A percentile compares a stretch with the other conserved stretches of the same genome.
Evolutionary conservation across 495 filamentous ascomycete species (phyloP).

Genomic region (Penicillium angulare): DNA sequence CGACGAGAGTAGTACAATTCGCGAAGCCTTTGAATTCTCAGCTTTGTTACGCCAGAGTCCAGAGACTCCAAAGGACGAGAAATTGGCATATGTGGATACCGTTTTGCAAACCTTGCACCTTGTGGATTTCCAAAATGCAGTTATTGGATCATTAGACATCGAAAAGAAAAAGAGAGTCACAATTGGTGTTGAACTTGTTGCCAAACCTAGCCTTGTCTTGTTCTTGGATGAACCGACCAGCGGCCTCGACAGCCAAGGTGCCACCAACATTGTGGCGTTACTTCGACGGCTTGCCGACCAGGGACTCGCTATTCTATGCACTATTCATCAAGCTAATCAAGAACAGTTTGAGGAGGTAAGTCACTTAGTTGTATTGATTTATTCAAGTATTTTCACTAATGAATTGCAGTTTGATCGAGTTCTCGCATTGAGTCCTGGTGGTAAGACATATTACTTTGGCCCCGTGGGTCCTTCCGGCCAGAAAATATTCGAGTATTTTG

Average conservation of each 20-base stretch:
- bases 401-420: conserved; percentile 66
- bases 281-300: conserved; percentile 65
- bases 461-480: conserved; percentile 58
- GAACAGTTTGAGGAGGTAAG: conserved; percentile 74
- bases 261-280: conserved; percentile 69
- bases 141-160: conserved; percentile 56
- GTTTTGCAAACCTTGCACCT: conserved; percentile 60
- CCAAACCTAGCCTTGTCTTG: conserved; percentile 66
- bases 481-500: conserved; percentile 54
- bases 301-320: conserved; percentile 63
- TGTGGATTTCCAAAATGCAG: conserved; percentile 51
- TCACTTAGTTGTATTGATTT: conserved; percentile 31
- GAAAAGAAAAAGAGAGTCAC: conserved; percentile 67
- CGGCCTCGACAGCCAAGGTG: conserved; percentile 73
- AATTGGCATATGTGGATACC: conserved; percentile 57
- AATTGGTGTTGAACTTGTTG: conserved; percentile 80
- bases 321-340: conserved; percentile 71
- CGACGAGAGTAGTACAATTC: conserved; percentile 56
- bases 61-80: conserved; percentile 51
- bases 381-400: conserved; percentile 56
- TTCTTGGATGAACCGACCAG: conserved; percentile 74
- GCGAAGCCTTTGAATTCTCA: conserved; percentile 60
- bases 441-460: conserved; percentile 66
- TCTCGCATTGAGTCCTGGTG: conserved; percentile 63
- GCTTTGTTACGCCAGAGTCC: conserved; percentile 57